These are phyloP conservation scores for Fusarium irregulare DNA, from an alignment of 2,329 filamentous ascomycete genomes.

Conservation along the genomic window DNA sequence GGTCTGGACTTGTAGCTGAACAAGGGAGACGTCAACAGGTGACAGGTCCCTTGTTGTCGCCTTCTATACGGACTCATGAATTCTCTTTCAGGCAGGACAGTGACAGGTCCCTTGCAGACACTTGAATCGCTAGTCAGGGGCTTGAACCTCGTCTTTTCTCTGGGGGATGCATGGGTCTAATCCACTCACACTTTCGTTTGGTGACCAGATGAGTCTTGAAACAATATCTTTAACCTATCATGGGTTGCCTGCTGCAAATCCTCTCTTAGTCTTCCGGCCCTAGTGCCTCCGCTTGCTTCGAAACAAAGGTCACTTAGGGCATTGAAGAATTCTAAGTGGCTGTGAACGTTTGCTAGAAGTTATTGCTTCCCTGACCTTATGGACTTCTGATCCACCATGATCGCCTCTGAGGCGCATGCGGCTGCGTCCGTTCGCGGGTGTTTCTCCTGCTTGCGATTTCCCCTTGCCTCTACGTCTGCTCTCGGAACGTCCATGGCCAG, in stretches of 20 bases:
- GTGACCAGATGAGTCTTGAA: constrained; percentile 47
- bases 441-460: constrained; percentile 19
- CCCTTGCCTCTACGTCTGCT: constrained; percentile 30
- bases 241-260: constrained; percentile 30
- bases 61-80: constrained; percentile 4
- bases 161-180: constrained; percentile 31
- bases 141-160: constrained; percentile 36
- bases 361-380: constrained; percentile 49
- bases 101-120: constrained; percentile 24
- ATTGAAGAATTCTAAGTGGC: constrained; percentile 42
- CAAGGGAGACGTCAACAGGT: constrained; percentile 29
- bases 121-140: constrained; percentile 44
- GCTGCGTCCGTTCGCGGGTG: constrained; percentile 38
- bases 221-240: constrained; percentile 50
- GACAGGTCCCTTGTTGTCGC: constrained; percentile 2
- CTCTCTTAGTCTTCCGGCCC: constrained; percentile 43
- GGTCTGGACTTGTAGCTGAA: constrained; percentile 24
- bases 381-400: constrained; percentile 33
- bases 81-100: constrained; percentile 8
- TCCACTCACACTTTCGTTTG: constrained; percentile 41
- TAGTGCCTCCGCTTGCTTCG: constrained; percentile 54
- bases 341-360: constrained; percentile 21
- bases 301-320: constrained; percentile 48
- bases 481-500: constrained; percentile 28
- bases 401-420: constrained; percentile 27